Evolutionary conservation across 169 alveolate genomes (phyloP).

Genomic region (Cyclospora cayetanensis): DNA sequence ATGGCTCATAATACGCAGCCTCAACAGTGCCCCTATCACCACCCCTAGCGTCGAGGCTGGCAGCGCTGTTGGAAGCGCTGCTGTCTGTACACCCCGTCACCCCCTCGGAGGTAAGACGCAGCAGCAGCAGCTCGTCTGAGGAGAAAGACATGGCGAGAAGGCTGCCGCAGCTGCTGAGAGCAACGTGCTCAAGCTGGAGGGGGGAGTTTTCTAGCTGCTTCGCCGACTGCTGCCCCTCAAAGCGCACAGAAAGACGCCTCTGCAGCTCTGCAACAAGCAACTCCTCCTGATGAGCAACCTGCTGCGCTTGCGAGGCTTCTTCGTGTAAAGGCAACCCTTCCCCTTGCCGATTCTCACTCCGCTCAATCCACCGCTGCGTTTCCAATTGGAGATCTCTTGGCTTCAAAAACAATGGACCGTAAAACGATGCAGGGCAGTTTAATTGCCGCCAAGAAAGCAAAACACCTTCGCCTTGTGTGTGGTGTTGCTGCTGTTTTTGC

Average conservation of each 20-base stretch:
- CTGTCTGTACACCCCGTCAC: background rate
- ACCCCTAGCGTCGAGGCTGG: no score
- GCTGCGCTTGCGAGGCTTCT: conserved; percentile 20
- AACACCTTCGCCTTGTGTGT: background rate
- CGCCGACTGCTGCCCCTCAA: background rate
- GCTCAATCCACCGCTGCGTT: conserved; percentile 4
- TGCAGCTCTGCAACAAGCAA: conserved; percentile 6
- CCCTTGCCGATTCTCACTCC: background rate
- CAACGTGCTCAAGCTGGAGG: conserved; percentile 9
- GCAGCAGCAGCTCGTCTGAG: conserved; percentile 51
- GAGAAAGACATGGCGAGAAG: conserved; percentile 20
- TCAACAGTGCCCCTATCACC: no score
- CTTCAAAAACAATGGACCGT: conserved; percentile 14
- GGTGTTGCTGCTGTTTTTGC: conserved; percentile 10
- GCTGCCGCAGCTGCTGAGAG: conserved; percentile 32
- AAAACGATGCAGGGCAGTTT: conserved; percentile 7
- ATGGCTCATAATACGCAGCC: conserved; percentile 11
- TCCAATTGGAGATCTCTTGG: background rate
- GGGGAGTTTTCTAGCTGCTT: conserved; percentile 4
- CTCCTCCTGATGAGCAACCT: background rate
- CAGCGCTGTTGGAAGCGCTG: background rate
- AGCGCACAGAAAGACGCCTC: background rate
- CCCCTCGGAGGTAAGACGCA: conserved; percentile 10
- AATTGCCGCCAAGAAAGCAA: background rate
- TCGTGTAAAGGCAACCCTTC: background rate